Conservation (phyloP, 2,329 filamentous ascomycete species). For the Trichoderma hamatum region DNA sequence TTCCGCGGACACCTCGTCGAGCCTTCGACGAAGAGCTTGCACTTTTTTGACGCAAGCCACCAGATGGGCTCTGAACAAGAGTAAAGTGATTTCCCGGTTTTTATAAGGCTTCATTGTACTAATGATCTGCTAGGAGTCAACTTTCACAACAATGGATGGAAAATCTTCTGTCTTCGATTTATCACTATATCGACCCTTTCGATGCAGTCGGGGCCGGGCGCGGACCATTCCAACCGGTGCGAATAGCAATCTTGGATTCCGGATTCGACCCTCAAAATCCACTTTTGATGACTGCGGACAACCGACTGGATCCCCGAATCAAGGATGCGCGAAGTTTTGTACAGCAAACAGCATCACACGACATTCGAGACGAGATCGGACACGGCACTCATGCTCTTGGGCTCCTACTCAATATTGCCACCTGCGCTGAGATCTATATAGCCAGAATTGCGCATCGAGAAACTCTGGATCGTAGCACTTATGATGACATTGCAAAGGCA, state of each 20-base stretch:
- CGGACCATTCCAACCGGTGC: conserved; percentile 3
- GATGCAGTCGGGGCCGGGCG: background rate
- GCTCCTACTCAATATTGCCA: background rate
- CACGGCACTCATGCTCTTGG: conserved; percentile 15
- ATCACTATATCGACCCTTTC: background rate
- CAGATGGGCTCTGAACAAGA: background rate
- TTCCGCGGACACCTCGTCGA: background rate
- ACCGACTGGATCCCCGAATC: background rate
- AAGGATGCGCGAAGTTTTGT: background rate
- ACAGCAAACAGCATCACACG: background rate
- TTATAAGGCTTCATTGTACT: background rate
- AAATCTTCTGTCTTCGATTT: background rate
- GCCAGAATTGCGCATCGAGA: background rate
- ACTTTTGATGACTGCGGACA: background rate
- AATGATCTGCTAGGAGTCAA: background rate
- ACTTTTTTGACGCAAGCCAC: conserved; percentile 13
- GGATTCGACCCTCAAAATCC: conserved; percentile 1
- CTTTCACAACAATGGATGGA: conserved; percentile 11
- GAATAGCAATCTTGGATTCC: conserved; percentile 13
- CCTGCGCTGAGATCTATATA: conserved; percentile 4
- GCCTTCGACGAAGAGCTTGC: background rate
- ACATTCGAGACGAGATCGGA: background rate
- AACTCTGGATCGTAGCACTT: background rate
- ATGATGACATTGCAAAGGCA: conserved; percentile 7
- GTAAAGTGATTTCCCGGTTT: background rate